Conservation (phyloP, 2,329 filamentous ascomycete genomes). For the Colletotrichum tofieldiae region DNA sequence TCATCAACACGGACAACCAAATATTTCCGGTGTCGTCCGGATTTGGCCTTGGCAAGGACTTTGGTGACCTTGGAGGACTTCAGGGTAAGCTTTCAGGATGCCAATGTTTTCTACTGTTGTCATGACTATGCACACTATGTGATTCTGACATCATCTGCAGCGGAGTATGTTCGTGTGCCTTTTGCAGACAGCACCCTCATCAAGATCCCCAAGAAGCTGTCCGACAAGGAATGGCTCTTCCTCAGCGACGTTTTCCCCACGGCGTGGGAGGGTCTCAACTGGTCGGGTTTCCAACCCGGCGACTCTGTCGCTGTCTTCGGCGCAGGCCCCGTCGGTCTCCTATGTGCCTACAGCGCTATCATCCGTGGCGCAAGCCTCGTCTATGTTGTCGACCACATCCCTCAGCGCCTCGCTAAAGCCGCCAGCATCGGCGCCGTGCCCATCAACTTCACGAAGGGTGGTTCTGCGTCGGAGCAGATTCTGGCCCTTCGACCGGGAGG, state of each 20-base stretch:
- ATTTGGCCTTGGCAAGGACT: constrained; percentile 18
- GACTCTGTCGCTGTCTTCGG: constrained; percentile 76
- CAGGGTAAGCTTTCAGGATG: constrained; percentile 13
- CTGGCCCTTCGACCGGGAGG: constrained; percentile 41
- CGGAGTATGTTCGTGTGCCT: constrained; percentile 73
- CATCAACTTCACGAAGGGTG: constrained; percentile 45
- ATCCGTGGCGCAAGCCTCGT: constrained; percentile 47
- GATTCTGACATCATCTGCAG: constrained; percentile 10
- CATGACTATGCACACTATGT: background rate
- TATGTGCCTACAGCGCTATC: constrained; percentile 56
- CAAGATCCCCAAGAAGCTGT: constrained; percentile 73
- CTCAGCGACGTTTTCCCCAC: constrained; percentile 63
- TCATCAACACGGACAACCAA: background rate
- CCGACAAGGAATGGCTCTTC: constrained; percentile 73
- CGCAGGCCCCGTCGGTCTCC: constrained; percentile 75
- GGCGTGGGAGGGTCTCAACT: constrained; percentile 70
- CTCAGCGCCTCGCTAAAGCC: constrained; percentile 45
- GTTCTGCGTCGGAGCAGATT: constrained; percentile 45
- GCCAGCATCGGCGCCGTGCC: constrained; percentile 45
- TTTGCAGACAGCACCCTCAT: constrained; percentile 78
- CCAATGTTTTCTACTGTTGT: too few species aligned
- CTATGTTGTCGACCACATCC: constrained; percentile 47
- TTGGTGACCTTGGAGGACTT: constrained; percentile 25
- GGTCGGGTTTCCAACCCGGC: constrained; percentile 72
- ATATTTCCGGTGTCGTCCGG: background rate